Evolutionary conservation across 768 basidiomycete species (phyloP).

Genomic region (Astraeus odoratus): DNA sequence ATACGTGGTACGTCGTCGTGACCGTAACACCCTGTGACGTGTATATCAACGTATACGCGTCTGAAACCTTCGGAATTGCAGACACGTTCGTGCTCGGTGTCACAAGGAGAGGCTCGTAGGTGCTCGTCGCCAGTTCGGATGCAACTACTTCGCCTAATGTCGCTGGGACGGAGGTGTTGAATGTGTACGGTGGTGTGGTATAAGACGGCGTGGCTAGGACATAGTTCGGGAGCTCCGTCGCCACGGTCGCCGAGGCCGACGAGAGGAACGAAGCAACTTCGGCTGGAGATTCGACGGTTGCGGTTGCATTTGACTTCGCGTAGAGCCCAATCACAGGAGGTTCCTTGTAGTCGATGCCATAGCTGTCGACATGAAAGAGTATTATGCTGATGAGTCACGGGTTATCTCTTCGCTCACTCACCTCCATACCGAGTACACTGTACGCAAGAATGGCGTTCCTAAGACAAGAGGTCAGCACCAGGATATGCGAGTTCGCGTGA

Average conservation of each 20-base stretch:
- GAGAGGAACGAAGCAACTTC: constrained; percentile 48
- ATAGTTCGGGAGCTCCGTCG: constrained; percentile 68
- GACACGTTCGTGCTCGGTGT: constrained; percentile 38
- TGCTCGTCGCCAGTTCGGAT: constrained; percentile 63
- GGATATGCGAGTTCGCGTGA: background rate
- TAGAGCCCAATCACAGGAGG: constrained; percentile 77
- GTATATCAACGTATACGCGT: constrained; percentile 46
- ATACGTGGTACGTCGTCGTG: constrained; percentile 47
- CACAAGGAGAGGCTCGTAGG: constrained; percentile 56
- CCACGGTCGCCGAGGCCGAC: constrained; percentile 53
- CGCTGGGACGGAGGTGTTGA: constrained; percentile 61
- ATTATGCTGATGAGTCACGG: background rate
- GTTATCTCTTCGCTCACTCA: constrained; percentile 19
- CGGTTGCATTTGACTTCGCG: constrained; percentile 42
- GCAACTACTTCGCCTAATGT: constrained; percentile 47
- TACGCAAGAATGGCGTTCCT: constrained; percentile 64
- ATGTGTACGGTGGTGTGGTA: constrained; percentile 55
- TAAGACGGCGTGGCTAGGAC: constrained; percentile 57
- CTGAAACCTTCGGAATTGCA: constrained; percentile 50
- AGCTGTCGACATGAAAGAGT: constrained; percentile 35
- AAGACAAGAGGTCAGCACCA: background rate
- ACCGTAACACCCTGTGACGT: constrained; percentile 48
- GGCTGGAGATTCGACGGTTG: constrained; percentile 33
- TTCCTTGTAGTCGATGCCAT: constrained; percentile 67
- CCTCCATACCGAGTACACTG: constrained; percentile 79